Percentiles rank a stretch among this genome's conserved stretches.
phyloP scores from a whole-genome alignment of 1,284 basidiomycete genomes.

The Melanopsichium pennsylvanicum region DNA sequence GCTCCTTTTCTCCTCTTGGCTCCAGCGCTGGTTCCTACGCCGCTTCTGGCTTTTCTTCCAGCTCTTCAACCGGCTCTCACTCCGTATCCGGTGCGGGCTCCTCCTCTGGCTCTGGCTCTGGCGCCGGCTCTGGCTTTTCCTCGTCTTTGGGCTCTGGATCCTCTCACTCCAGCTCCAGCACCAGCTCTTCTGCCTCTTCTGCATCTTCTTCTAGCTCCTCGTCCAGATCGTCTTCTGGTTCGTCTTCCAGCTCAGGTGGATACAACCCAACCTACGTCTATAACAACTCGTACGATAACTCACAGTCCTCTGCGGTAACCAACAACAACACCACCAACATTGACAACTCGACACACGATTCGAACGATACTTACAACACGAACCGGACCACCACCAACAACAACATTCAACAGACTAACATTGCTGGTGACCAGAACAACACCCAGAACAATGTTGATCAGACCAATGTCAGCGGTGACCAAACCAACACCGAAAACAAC shows the following conservation, averaged over 20 bases:
- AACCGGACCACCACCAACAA: conserved; percentile 1
- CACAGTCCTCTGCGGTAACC: conserved; percentile 4
- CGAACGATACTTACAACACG: conserved; percentile 20
- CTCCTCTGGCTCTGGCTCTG: background rate
- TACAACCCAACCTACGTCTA: conserved; percentile 30
- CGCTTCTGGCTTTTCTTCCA: background rate
- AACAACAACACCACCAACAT: conserved; percentile 19
- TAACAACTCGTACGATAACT: conserved; percentile 36
- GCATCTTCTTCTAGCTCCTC: background rate
- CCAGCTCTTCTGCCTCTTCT: background rate
- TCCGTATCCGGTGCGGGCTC: background rate
- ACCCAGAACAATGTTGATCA: conserved; percentile 12
- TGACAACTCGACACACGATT: conserved; percentile 19
- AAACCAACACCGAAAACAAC: conserved; percentile 11
- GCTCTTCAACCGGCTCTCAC: background rate
- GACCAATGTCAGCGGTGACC: conserved; percentile 8
- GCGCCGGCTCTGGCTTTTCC: background rate
- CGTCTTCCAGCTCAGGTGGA: conserved; percentile 6
- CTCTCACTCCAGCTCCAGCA: background rate
- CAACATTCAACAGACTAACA: conserved; percentile 13
- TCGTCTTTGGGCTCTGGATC: background rate
- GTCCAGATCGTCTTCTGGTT: background rate
- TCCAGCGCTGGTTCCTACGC: conserved; percentile 6
- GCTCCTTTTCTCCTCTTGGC: background rate
- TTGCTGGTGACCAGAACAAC: conserved; percentile 3